phyloP scores from a whole-genome alignment of 2,329 filamentous ascomycete genomes.

The Xylariaceae sp. region DNA sequence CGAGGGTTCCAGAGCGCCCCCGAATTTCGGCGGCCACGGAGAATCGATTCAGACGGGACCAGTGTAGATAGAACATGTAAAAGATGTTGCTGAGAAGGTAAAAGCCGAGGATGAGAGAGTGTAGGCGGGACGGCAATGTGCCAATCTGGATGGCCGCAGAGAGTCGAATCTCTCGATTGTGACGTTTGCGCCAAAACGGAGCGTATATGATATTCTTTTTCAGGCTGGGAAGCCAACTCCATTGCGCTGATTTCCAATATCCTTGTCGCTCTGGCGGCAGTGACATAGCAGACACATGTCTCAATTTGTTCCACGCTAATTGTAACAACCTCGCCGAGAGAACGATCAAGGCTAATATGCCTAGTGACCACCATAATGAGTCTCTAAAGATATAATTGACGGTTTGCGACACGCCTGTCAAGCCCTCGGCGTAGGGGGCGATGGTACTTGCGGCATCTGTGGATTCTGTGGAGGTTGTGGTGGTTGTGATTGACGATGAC shows the following conservation, averaged over 20 bases:
- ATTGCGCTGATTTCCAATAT: conserved; percentile 58
- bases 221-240: conserved; percentile 56
- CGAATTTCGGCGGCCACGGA: conserved; percentile 76
- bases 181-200: conserved; percentile 60
- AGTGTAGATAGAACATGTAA: conserved; percentile 62
- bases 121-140: conserved; percentile 62
- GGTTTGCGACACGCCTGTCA: conserved; percentile 58
- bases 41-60: conserved; percentile 52
- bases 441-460: conserved; percentile 41
- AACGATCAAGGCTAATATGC: conserved; percentile 51
- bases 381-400: conserved; percentile 56
- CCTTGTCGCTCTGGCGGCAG: conserved; percentile 47
- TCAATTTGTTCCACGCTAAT: conserved; percentile 52
- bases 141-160: conserved; percentile 54
- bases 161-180: conserved; percentile 63
- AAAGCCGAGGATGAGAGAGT: conserved; percentile 52
- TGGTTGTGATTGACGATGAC: conserved; percentile 3
- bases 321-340: conserved; percentile 51
- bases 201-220: conserved; percentile 63
- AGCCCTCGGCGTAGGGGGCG: conserved; percentile 50
- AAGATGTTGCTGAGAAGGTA: conserved; percentile 59
- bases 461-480: conserved; percentile 13
- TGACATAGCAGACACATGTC: conserved; percentile 58
- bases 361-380: conserved; percentile 58
- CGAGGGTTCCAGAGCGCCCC: conserved; percentile 78